A percentile compares a stretch with the other conserved stretches of the same genome.
These are phyloP conservation scores for Fallopia convolvulus DNA, from an alignment of 148 eudicot species.

Conservation along the genomic window DNA sequence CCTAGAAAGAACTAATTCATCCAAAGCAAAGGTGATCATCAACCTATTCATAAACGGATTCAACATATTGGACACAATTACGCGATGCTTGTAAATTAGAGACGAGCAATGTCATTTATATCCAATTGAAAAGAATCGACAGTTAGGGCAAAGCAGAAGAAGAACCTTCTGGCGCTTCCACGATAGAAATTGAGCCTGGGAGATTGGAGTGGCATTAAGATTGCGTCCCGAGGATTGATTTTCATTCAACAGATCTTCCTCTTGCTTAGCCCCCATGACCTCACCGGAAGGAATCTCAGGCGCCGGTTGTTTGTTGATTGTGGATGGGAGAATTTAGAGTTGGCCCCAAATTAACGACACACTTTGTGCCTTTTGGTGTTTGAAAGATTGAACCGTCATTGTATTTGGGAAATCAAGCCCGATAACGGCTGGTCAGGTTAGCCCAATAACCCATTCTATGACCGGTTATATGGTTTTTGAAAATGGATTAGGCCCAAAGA, in stretches of 20 bases:
- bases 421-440: too few species aligned
- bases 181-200: conserved; percentile 41
- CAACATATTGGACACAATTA: neutral
- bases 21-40: neutral
- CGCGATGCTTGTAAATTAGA: neutral
- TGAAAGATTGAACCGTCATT: too few species aligned
- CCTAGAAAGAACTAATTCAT: neutral
- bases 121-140: neutral
- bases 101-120: neutral
- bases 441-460: too few species aligned
- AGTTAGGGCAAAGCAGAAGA: neutral
- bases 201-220: conserved; percentile 17
- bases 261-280: conserved; percentile 6
- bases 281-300: conserved; percentile 5
- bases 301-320: neutral
- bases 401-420: too few species aligned
- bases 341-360: neutral
- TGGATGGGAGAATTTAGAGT: neutral
- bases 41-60: neutral
- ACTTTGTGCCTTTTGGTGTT: too few species aligned
- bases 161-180: conserved; percentile 62
- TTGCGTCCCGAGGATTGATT: neutral
- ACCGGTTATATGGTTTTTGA: too few species aligned
- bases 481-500: too few species aligned
- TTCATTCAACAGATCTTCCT: neutral